Evolutionary conservation across 257 asterid genomes (phyloP).

Genomic region (Catharanthus roseus): DNA sequence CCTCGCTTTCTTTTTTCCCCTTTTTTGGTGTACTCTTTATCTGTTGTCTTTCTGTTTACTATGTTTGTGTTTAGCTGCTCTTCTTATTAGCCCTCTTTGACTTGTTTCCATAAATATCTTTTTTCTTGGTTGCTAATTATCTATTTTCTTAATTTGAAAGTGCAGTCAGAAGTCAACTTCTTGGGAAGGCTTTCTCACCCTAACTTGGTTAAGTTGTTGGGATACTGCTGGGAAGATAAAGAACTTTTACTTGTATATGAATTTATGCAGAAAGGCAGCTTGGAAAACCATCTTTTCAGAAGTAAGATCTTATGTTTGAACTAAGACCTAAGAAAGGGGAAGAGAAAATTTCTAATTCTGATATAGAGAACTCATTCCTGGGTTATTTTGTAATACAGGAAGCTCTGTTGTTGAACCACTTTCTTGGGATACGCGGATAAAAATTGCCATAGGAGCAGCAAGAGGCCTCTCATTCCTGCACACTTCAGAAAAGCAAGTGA

Average conservation of each 20-base stretch:
- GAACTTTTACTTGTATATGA: conserved; percentile 42
- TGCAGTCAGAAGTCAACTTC: conserved; percentile 47
- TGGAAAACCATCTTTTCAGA: conserved; percentile 48
- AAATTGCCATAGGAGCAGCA: conserved; percentile 44
- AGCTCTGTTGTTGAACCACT: conserved; percentile 30
- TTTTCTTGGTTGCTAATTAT: conserved; percentile 1
- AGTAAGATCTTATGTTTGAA: conserved; percentile 28
- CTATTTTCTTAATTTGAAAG: conserved; percentile 12
- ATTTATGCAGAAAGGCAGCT: conserved; percentile 42
- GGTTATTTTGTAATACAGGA: conserved; percentile 24
- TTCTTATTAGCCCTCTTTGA: neutral
- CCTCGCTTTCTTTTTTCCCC: neutral
- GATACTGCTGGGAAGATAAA: conserved; percentile 39
- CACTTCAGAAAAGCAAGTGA: conserved; percentile 34
- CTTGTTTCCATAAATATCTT: neutral
- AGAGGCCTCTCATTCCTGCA: conserved; percentile 42
- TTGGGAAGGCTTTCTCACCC: conserved; percentile 50
- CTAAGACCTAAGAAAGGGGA: neutral
- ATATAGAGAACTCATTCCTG: conserved; percentile 2
- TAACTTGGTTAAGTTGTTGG: conserved; percentile 40
- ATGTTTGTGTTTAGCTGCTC: neutral
- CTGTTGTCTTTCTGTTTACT: neutral
- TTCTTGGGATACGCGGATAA: conserved; percentile 38
- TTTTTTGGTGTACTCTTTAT: neutral
- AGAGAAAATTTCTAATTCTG: neutral